These are phyloP conservation scores for Cyclotella distinguenda DNA, from an alignment of 108 stramenopile genomes.

Conservation along the genomic window DNA sequence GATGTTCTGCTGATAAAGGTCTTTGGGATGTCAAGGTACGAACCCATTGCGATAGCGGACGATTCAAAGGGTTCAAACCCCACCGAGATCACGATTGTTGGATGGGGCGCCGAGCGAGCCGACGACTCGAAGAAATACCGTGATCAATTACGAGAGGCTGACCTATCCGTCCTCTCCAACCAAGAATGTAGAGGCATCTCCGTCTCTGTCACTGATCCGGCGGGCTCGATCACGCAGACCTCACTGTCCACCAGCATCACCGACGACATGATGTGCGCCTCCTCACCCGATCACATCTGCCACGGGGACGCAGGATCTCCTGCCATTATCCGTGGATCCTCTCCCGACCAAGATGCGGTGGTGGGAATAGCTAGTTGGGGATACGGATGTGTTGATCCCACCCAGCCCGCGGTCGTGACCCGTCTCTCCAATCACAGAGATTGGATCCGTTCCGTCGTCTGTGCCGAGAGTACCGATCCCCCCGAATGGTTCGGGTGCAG, in stretches of 20 bases:
- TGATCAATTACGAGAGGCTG: conserved; percentile 16
- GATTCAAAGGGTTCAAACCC: background rate
- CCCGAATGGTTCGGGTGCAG: conserved; percentile 26
- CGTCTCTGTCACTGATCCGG: conserved; percentile 25
- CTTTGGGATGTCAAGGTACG: conserved; percentile 26
- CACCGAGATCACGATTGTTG: conserved; percentile 26
- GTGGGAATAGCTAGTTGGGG: conserved; percentile 57
- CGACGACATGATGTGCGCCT: conserved; percentile 63
- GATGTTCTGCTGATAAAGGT: conserved; percentile 43
- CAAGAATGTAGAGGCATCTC: conserved; percentile 8
- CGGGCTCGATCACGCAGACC: background rate
- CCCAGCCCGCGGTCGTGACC: conserved; percentile 54
- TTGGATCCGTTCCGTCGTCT: conserved; percentile 53
- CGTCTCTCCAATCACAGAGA: conserved; percentile 38
- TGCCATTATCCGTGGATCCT: conserved; percentile 9
- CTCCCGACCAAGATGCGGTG: conserved; percentile 23
- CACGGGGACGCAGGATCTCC: conserved; percentile 57
- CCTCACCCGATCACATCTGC: conserved; percentile 30
- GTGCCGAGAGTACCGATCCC: conserved; percentile 35
- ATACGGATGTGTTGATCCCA: conserved; percentile 51
- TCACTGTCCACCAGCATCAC: conserved; percentile 29
- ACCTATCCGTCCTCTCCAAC: conserved; percentile 20
- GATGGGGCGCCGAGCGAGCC: conserved; percentile 31
- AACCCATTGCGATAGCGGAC: background rate
- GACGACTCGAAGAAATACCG: conserved; percentile 11